These are phyloP conservation scores for Centrapalus pauciflorus DNA, from an alignment of 129 eudicot genomes.

Conservation along the genomic window DNA sequence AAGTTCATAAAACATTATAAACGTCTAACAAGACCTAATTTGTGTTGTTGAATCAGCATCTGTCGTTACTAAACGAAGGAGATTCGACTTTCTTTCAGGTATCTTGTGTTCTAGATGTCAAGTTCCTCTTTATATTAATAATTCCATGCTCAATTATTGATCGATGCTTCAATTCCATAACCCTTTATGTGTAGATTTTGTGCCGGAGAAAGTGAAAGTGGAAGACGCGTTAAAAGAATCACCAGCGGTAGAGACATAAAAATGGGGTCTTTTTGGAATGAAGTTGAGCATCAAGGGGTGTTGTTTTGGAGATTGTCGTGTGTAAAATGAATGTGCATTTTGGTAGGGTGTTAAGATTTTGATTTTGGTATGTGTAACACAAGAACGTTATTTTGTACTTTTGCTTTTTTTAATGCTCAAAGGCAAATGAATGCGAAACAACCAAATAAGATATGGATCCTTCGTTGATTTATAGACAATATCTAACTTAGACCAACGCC, in stretches of 20 bases:
- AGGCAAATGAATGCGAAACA: too few species aligned
- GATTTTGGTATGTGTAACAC: background rate
- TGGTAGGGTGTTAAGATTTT: conserved; percentile 2
- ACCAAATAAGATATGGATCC: too few species aligned
- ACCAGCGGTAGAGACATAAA: conserved; percentile 33
- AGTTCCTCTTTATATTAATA: too few species aligned
- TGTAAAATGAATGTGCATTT: conserved; percentile 20
- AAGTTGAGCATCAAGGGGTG: too few species aligned
- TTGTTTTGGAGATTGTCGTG: conserved; percentile 1
- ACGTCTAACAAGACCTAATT: background rate
- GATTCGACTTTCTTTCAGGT: conserved; percentile 85
- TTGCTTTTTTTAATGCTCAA: too few species aligned
- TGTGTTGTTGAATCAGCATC: conserved; percentile 55
- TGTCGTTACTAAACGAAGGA: conserved; percentile 41
- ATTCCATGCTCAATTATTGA: too few species aligned
- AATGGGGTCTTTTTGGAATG: background rate
- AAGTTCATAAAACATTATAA: background rate
- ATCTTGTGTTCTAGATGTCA: background rate
- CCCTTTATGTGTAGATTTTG: conserved; percentile 75
- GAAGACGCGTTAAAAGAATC: conserved; percentile 61
- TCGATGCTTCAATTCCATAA: too few species aligned
- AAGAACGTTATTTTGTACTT: background rate
- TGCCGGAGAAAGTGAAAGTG: conserved; percentile 83
- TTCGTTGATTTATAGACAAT: too few species aligned
- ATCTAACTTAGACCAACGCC: too few species aligned